phyloP scores from a whole-genome alignment of 2,329 filamentous ascomycete species.

The Colletotrichum sp. region DNA sequence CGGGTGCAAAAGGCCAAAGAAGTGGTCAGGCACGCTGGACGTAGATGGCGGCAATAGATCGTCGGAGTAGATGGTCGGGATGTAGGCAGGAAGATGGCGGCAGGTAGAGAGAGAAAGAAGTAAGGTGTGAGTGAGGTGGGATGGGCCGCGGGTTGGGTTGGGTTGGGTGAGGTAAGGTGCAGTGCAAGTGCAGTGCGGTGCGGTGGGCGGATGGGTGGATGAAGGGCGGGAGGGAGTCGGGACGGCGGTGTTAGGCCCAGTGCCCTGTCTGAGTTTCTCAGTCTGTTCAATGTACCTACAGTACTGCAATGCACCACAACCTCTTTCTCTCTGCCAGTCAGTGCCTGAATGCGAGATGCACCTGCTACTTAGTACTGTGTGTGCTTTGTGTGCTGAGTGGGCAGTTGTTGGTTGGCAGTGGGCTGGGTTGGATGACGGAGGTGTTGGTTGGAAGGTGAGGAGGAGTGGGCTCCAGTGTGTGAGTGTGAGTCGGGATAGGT shows the following conservation, averaged over 20 bases:
- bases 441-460: background rate
- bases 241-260: background rate
- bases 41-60: background rate
- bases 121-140: background rate
- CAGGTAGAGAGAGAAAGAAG: background rate
- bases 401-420: background rate
- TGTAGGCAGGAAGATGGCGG: background rate
- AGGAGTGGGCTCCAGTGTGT: background rate
- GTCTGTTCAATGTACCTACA: background rate
- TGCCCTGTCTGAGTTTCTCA: background rate
- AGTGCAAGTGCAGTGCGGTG: background rate
- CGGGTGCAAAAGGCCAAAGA: background rate
- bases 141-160: background rate
- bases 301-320: background rate
- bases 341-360: background rate
- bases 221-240: background rate
- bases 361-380: background rate
- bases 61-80: background rate
- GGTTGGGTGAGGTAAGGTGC: background rate
- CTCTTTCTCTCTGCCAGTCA: background rate
- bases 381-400: background rate
- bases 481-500: background rate
- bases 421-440: background rate
- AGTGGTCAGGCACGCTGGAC: background rate
- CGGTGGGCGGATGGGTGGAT: background rate